phyloP scores from a whole-genome alignment of 768 basidiomycete genomes.

The Termitomyces sp. region DNA sequence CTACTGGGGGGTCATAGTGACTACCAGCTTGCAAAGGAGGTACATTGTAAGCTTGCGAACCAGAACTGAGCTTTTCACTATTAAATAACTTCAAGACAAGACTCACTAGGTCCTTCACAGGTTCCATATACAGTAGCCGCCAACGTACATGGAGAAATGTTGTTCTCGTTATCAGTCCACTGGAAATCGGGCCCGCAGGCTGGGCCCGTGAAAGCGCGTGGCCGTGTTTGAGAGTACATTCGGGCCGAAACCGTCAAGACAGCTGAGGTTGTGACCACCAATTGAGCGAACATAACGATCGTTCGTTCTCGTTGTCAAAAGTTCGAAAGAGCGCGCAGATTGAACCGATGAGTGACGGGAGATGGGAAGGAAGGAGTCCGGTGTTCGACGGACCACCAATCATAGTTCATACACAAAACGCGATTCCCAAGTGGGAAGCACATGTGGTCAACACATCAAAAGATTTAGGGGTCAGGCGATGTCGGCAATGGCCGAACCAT shows the following conservation, averaged over 20 bases:
- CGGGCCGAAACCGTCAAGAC: background rate
- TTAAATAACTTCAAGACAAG: background rate
- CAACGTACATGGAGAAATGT: slow-evolving; percentile 29
- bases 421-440: background rate
- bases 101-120: slow-evolving; percentile 31
- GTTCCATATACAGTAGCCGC: slow-evolving; percentile 28
- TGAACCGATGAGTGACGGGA: background rate
- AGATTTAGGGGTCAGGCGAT: background rate
- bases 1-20: background rate
- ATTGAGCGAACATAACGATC: background rate
- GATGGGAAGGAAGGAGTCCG: slow-evolving; percentile 1
- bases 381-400: background rate
- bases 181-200: slow-evolving; percentile 25
- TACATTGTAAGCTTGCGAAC: slow-evolving; percentile 24
- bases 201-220: slow-evolving; percentile 16
- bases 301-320: background rate
- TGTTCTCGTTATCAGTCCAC: slow-evolving; percentile 30
- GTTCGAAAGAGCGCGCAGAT: background rate
- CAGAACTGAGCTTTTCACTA: background rate
- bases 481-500: background rate
- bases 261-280: slow-evolving; percentile 3
- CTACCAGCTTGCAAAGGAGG: slow-evolving; percentile 8
- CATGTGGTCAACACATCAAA: background rate
- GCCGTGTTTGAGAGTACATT: background rate
- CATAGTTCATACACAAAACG: slow-evolving; percentile 1